These are phyloP conservation scores for Corrigiola litoralis DNA, from an alignment of 179 eudicot genomes.

Conservation along the genomic window DNA sequence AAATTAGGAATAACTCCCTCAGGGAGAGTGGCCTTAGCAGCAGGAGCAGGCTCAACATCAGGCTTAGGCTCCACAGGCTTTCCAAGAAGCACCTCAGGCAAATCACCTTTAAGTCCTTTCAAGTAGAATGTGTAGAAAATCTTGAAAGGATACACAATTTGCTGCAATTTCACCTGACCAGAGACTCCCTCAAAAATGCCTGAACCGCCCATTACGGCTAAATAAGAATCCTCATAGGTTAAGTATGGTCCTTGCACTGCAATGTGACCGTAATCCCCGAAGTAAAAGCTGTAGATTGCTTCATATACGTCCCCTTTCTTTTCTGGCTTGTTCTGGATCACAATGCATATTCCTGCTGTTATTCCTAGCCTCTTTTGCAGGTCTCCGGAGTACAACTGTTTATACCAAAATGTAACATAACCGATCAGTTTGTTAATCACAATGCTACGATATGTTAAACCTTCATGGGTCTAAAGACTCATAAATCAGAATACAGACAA, in stretches of 20 bases:
- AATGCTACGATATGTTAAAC: too few relatives aligned
- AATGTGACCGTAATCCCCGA: constrained; percentile 85
- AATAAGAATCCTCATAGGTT: constrained; percentile 70
- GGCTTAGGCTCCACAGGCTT: constrained; percentile 51
- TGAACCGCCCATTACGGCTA: constrained; percentile 77
- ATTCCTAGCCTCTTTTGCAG: constrained; percentile 73
- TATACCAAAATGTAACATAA: neutral
- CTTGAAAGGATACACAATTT: constrained; percentile 80
- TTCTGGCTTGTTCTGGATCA: constrained; percentile 64
- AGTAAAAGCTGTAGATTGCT: constrained; percentile 75
- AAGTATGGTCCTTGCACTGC: constrained; percentile 76
- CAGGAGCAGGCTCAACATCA: constrained; percentile 29
- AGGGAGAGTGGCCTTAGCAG: constrained; percentile 56
- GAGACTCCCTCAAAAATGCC: constrained; percentile 75
- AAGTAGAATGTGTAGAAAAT: constrained; percentile 77
- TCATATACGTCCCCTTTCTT: constrained; percentile 82
- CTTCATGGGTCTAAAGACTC: too few relatives aligned
- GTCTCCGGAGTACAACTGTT: constrained; percentile 52
- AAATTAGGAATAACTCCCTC: constrained; percentile 48
- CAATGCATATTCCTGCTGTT: constrained; percentile 73
- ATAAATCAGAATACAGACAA: too few relatives aligned
- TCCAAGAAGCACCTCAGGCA: constrained; percentile 54
- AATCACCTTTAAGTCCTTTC: constrained; percentile 63
- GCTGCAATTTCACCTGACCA: constrained; percentile 79
- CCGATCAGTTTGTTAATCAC: neutral